Evolutionary conservation across 805 yeast genomes (phyloP).

Genomic region (Monosporozyma yasuniensis): DNA sequence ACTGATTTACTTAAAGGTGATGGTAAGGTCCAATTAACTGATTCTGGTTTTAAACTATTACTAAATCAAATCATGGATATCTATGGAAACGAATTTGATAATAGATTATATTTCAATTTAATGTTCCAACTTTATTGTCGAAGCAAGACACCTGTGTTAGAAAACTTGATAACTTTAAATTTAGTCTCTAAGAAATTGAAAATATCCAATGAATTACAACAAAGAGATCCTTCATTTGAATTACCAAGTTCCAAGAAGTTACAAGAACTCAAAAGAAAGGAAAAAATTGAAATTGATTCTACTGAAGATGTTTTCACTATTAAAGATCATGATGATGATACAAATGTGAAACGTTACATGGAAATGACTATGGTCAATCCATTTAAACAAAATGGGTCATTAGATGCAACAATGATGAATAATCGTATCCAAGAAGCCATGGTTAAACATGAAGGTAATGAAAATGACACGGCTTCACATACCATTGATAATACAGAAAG

Average conservation of each 20-base stretch:
- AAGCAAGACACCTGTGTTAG: constrained; percentile 9
- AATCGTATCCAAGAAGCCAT: not conserved
- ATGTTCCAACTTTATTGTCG: constrained; percentile 11
- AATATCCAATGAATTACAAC: constrained; percentile 22
- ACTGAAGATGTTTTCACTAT: constrained; percentile 1
- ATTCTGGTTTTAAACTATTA: constrained; percentile 3
- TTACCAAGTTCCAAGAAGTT: constrained; percentile 1
- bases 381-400: constrained; percentile 12
- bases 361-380: constrained; percentile 32
- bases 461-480: not conserved
- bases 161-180: constrained; percentile 10
- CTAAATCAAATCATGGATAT: constrained; percentile 13
- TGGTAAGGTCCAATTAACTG: not conserved
- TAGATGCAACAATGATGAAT: constrained; percentile 7
- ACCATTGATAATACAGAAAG: constrained; percentile 1
- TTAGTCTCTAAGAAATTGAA: constrained; percentile 21
- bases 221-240: constrained; percentile 14
- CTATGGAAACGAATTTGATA: constrained; percentile 25
- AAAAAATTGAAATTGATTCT: not conserved
- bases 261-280: constrained; percentile 1
- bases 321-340: constrained; percentile 12
- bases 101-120: constrained; percentile 16
- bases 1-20: not conserved
- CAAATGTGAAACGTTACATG: constrained; percentile 17
- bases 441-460: constrained; percentile 3